Evolutionary conservation across 129 eudicot species (phyloP).

Genomic region (Arctium minus): DNA sequence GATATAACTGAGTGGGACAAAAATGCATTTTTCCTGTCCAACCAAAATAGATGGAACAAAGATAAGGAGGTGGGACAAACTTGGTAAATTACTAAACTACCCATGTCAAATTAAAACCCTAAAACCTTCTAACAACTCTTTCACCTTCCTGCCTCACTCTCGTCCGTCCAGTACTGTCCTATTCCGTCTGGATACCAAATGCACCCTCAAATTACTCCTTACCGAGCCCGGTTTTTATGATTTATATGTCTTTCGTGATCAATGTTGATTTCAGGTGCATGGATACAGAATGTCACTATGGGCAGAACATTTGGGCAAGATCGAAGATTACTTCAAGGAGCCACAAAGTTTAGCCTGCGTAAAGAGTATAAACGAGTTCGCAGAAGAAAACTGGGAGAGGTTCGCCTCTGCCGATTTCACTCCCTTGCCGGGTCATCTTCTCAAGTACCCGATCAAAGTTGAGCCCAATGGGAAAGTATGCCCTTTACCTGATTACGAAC

Average conservation of each 20-base stretch:
- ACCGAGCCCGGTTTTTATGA: background rate
- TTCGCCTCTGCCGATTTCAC: constrained; percentile 35
- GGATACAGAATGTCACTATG: constrained; percentile 70
- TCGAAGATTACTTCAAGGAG: constrained; percentile 44
- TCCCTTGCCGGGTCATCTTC: constrained; percentile 51
- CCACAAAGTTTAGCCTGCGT: constrained; percentile 45
- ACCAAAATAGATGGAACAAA: background rate
- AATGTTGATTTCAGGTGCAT: constrained; percentile 34
- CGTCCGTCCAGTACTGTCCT: background rate
- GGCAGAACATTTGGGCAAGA: constrained; percentile 57
- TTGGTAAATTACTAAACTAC: background rate
- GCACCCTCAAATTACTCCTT: background rate
- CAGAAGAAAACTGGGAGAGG: constrained; percentile 55
- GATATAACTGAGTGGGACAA: background rate
- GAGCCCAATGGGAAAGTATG: constrained; percentile 42
- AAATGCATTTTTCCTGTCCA: background rate
- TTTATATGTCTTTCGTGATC: background rate
- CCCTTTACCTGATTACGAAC: constrained; percentile 43
- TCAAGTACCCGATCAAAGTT: constrained; percentile 43
- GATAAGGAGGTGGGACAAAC: background rate
- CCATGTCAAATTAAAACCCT: no score
- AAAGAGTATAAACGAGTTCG: constrained; percentile 39
- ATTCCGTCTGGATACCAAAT: background rate
- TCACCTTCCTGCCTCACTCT: no score
- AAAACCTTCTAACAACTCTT: no score